phyloP scores from a whole-genome alignment of 192 early-diverging fungal species.

The Coemansia umbellata region DNA sequence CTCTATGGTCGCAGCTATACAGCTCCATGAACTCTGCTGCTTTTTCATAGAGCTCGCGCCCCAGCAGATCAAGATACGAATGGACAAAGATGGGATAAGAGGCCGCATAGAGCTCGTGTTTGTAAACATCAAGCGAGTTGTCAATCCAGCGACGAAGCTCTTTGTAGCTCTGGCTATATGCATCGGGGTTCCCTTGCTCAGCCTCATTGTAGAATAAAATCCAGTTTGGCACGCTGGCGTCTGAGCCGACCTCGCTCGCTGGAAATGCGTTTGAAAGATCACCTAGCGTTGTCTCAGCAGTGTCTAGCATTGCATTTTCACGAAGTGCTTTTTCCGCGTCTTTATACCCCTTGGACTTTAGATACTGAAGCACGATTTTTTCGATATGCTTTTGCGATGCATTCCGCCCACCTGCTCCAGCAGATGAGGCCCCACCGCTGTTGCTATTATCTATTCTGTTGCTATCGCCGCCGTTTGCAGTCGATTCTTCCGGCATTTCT shows the following conservation, averaged over 20 bases:
- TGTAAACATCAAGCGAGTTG: slow-evolving; percentile 91
- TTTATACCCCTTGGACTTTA: slow-evolving; percentile 66
- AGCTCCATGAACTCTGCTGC: slow-evolving; percentile 65
- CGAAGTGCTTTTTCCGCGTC: slow-evolving; percentile 62
- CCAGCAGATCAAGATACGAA: slow-evolving; percentile 81
- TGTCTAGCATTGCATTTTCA: slow-evolving; percentile 53
- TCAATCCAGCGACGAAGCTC: slow-evolving; percentile 85
- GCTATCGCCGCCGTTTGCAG: not conserved
- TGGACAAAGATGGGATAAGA: slow-evolving; percentile 92
- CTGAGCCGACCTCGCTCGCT: slow-evolving; percentile 45
- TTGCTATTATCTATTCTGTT: not conserved
- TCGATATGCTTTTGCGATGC: slow-evolving; percentile 50
- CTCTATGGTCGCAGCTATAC: slow-evolving; percentile 73
- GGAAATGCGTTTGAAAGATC: slow-evolving; percentile 47
- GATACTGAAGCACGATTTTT: slow-evolving; percentile 62
- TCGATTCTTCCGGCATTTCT: not conserved
- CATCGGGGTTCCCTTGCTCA: slow-evolving; percentile 75
- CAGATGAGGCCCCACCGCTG: not conserved
- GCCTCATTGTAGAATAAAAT: slow-evolving; percentile 65
- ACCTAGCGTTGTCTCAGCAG: slow-evolving; percentile 40
- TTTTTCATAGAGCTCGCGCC: slow-evolving; percentile 40
- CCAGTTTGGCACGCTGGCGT: slow-evolving; percentile 60
- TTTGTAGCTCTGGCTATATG: slow-evolving; percentile 76
- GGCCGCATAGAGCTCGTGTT: slow-evolving; percentile 79
- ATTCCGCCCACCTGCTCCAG: slow-evolving; percentile 6